Evolutionary conservation across 345 rosid species (phyloP).

Genomic region (Excoecaria agallocha): DNA sequence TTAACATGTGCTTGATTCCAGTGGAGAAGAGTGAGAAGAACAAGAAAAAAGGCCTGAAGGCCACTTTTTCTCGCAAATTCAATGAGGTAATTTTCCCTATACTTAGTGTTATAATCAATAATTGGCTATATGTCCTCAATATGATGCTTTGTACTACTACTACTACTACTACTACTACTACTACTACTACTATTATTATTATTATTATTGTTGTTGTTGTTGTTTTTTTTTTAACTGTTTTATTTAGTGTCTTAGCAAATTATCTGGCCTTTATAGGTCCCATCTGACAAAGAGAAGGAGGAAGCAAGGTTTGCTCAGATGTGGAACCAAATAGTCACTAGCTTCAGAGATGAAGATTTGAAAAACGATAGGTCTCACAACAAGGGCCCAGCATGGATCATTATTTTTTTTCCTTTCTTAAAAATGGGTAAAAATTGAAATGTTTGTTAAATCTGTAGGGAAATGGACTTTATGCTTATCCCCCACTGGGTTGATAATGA

Average conservation of each 20-base stretch:
- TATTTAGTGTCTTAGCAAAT: not conserved
- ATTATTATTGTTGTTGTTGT: not conserved
- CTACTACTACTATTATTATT: not conserved
- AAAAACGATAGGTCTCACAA: conserved; percentile 59
- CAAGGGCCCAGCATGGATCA: not conserved
- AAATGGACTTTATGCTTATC: conserved; percentile 92
- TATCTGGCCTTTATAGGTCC: conserved; percentile 37
- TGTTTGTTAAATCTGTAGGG: conserved; percentile 50
- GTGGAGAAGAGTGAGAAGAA: conserved; percentile 47
- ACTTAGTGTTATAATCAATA: too few species aligned
- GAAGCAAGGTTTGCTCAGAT: conserved; percentile 97
- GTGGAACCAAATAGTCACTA: conserved; percentile 94
- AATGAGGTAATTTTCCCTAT: conserved; percentile 39
- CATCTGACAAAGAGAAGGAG: conserved; percentile 62
- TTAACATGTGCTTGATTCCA: conserved; percentile 78
- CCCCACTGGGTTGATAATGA: conserved; percentile 99
- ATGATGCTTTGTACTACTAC: too few species aligned
- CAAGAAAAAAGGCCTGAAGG: conserved; percentile 72
- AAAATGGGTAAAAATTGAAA: not conserved
- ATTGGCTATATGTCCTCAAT: too few species aligned
- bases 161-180: too few species aligned
- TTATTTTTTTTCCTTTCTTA: not conserved
- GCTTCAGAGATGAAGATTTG: too few species aligned
- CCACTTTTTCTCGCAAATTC: conserved; percentile 57
- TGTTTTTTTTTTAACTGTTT: too few species aligned